Conservation (phyloP, 495 filamentous ascomycete genomes). For the Staphylotrichum tortipilum region DNA sequence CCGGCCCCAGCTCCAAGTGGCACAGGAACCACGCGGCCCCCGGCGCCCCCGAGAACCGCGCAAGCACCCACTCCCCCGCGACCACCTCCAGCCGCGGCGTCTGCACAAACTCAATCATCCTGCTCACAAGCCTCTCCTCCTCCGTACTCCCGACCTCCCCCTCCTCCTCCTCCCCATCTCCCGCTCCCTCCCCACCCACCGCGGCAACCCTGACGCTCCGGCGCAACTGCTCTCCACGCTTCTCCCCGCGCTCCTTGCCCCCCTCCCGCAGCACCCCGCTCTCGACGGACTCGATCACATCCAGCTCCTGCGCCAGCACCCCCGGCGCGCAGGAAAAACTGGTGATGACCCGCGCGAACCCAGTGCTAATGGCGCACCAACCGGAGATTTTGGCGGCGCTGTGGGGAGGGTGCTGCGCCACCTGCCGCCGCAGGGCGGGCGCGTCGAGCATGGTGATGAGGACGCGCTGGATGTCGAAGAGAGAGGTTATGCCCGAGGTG, state of each 20-base stretch:
- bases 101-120: slow-evolving; percentile 37
- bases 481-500: slow-evolving; percentile 31
- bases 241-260: slow-evolving; percentile 13
- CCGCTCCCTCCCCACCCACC: too few species aligned
- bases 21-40: slow-evolving; percentile 43
- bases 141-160: slow-evolving; percentile 11
- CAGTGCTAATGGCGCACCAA: slow-evolving; percentile 31
- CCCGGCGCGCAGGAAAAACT: slow-evolving; percentile 30
- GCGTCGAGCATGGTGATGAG: slow-evolving; percentile 29
- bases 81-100: slow-evolving; percentile 28
- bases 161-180: too few species aligned
- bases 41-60: slow-evolving; percentile 33
- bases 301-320: slow-evolving; percentile 29
- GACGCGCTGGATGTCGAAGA: slow-evolving; percentile 37
- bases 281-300: slow-evolving; percentile 28
- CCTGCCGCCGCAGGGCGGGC: slow-evolving; percentile 23
- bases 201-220: not conserved
- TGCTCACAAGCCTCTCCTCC: slow-evolving; percentile 26
- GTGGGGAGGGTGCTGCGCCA: slow-evolving; percentile 22
- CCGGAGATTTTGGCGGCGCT: slow-evolving; percentile 28
- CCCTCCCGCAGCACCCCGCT: slow-evolving; percentile 15
- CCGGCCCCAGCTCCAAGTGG: slow-evolving; percentile 33
- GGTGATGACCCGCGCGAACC: slow-evolving; percentile 26
- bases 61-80: slow-evolving; percentile 43
- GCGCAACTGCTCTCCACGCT: slow-evolving; percentile 1